Evolutionary conservation across 2,329 filamentous ascomycete species (phyloP), one percentile per base, ranked within the genome.

Genomic region (Fusarium burgessii): DNA sequence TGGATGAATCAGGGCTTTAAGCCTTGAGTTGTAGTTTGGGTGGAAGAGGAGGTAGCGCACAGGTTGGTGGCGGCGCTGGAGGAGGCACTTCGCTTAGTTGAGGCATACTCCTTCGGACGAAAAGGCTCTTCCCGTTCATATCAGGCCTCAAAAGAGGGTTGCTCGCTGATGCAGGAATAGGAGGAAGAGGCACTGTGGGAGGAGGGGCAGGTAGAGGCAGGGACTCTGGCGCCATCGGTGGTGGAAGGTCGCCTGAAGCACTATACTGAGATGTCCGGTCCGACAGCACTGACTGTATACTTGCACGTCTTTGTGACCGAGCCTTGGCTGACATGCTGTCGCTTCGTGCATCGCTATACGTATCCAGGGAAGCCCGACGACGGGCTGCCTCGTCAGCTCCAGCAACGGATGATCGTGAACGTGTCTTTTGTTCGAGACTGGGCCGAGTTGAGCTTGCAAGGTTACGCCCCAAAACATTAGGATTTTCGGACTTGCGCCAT

Each of bases 31-130:
- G 66, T 45, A 67, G 63, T 32, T 74, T 77, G 17, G 72, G 63
- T 7, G 86, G 87, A 41, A 88, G 82, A 0, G 87, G 87, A 20
- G 87, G 87, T 25, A 89, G 80, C 17, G 87, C 86, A 69, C 84
- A 84, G 14, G 81, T 88, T 27, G 87, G 87, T 8, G 87, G 87
- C 10, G 87, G 87, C 17, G 82, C 85, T 18, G 84, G 86, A 3
- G 87, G 87, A 33, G 86, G 86, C 2, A 84, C 85, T 15, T 85
- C 82, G 2, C 78, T 79, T 40, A 88, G 78, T 29, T 87, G 84
- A 9, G 86, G 83, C 82, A 88, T 83, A 77, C 86, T 88, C 59
- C 83, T 81, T 29, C 85, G 80, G 56, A 81, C 82, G 29, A 77
- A 40, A 25, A 80, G 52, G 9, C 68, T 66, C 45, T 71, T 78